These are phyloP conservation scores for Wallacemonas rigidus DNA, from an alignment of 208 protist species.

Conservation along the genomic window DNA sequence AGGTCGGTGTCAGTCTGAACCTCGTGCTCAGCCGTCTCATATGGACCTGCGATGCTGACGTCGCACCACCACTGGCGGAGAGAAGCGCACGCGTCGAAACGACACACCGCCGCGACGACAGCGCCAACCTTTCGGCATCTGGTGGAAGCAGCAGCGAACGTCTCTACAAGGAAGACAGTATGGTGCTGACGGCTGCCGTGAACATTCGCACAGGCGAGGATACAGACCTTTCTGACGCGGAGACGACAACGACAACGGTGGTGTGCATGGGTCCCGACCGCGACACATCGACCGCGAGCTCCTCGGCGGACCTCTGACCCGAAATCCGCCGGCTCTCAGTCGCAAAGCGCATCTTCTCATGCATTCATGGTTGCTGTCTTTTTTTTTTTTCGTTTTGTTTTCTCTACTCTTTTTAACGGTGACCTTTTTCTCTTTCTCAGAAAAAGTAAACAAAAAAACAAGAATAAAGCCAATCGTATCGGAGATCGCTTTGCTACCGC, in stretches of 20 bases:
- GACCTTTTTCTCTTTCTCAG: too few species aligned
- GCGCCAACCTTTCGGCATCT: background rate
- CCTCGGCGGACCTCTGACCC: background rate
- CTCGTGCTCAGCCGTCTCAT: background rate
- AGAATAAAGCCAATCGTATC: too few species aligned
- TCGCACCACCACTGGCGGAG: background rate
- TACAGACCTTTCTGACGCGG: background rate
- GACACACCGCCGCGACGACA: too few species aligned
- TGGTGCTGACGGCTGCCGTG: background rate
- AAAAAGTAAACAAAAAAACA: too few species aligned
- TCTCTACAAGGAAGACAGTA: background rate
- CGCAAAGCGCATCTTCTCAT: too few species aligned
- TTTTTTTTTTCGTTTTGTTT: background rate
- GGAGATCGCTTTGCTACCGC: too few species aligned
- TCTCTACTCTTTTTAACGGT: background rate
- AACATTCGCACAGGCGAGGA: background rate
- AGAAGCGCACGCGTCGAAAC: too few species aligned
- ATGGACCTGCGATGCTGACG: background rate
- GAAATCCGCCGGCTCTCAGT: too few species aligned
- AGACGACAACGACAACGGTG: background rate
- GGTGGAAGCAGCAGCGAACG: background rate
- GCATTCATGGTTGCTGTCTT: background rate
- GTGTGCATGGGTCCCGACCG: background rate
- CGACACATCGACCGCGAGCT: background rate
- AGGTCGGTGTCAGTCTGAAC: background rate